phyloP scores from a whole-genome alignment of 2,329 filamentous ascomycete genomes.

The Colletotrichum truncatum region DNA sequence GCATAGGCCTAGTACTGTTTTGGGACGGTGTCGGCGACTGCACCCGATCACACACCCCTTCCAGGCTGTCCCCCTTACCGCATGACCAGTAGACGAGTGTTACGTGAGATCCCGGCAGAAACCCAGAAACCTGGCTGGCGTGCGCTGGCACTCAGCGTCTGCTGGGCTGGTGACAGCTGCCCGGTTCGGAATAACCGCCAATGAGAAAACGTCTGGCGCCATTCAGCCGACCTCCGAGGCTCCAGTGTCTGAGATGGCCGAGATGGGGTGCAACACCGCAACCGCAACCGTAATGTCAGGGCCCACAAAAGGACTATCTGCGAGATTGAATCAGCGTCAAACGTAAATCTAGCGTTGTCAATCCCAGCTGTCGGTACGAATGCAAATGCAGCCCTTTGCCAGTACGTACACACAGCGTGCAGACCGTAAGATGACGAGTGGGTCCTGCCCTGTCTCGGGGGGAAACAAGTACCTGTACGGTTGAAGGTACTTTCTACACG shows the following conservation, averaged over 20 bases:
- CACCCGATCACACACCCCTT: constrained; percentile 6
- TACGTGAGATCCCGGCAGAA: constrained; percentile 27
- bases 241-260: constrained; percentile 18
- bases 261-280: constrained; percentile 11
- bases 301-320: constrained; percentile 25
- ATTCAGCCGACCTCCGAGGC: constrained; percentile 27
- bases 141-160: constrained; percentile 3
- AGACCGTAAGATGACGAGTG: not conserved
- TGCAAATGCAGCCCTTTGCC: constrained; percentile 2
- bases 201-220: constrained; percentile 1
- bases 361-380: constrained; percentile 23
- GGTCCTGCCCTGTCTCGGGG: not conserved
- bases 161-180: not conserved
- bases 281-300: not conserved
- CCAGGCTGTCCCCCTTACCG: constrained; percentile 9
- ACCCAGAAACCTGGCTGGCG: constrained; percentile 24
- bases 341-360: constrained; percentile 24
- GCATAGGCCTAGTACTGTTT: constrained; percentile 11
- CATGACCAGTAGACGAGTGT: constrained; percentile 25
- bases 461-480: not conserved
- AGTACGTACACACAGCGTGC: not conserved
- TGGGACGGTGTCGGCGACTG: constrained; percentile 18
- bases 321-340: constrained; percentile 27
- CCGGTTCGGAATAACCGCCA: not conserved
- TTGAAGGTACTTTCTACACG: not conserved